Evolutionary conservation across 2,329 filamentous ascomycete species (phyloP).

Genomic region (Aquanectria penicillioides): DNA sequence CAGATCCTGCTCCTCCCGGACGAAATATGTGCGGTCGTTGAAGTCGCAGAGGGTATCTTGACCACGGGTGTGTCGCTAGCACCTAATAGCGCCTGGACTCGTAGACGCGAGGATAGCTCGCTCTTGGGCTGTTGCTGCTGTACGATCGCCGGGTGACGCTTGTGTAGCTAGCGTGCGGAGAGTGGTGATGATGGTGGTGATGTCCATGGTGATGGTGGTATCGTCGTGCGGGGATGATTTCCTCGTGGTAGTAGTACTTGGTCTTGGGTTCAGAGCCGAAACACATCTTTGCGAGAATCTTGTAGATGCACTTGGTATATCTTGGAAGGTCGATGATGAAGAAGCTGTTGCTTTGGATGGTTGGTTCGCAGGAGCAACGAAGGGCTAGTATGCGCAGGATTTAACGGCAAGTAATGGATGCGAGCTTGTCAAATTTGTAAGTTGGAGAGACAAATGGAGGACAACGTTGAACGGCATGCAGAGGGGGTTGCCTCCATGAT

Average conservation of each 20-base stretch:
- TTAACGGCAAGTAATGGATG: neutral
- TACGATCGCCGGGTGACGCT: slow-evolving; percentile 51
- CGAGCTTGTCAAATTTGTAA: neutral
- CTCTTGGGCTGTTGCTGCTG: slow-evolving; percentile 52
- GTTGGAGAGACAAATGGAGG: slow-evolving; percentile 13
- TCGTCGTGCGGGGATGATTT: slow-evolving; percentile 59
- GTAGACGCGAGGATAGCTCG: slow-evolving; percentile 55
- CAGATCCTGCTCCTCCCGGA: neutral
- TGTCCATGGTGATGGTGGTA: slow-evolving; percentile 48
- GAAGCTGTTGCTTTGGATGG: neutral
- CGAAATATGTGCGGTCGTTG: neutral
- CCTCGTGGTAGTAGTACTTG: slow-evolving; percentile 66
- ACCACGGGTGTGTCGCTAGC: neutral
- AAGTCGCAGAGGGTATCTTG: too few species aligned
- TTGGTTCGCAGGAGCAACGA: too few species aligned
- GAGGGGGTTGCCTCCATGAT: slow-evolving; percentile 33
- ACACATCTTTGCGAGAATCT: slow-evolving; percentile 62
- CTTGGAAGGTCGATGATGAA: neutral
- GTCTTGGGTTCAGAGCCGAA: slow-evolving; percentile 56
- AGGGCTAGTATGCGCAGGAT: too few species aligned
- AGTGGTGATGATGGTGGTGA: slow-evolving; percentile 46
- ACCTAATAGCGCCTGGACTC: slow-evolving; percentile 41
- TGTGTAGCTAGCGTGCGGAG: slow-evolving; percentile 55
- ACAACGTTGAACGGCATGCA: neutral
- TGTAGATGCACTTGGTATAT: neutral